phyloP scores from a whole-genome alignment of 768 basidiomycete genomes.

The Tephrocybe sp. region DNA sequence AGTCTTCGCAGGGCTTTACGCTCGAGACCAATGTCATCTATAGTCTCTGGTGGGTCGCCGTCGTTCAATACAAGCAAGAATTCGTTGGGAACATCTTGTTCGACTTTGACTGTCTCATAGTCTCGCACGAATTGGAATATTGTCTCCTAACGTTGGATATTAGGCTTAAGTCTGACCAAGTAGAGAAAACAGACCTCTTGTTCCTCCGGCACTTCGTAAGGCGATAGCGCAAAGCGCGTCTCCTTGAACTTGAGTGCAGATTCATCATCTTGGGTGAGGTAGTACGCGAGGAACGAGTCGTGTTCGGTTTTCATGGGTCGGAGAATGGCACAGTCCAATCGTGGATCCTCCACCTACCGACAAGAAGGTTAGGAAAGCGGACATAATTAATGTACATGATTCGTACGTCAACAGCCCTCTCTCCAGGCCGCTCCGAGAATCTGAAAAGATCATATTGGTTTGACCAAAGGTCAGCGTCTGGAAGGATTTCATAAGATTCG shows the following conservation, averaged over 20 bases:
- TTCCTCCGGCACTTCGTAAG: slow-evolving; percentile 50
- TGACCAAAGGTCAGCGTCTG: slow-evolving; percentile 85
- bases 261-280: slow-evolving; percentile 76
- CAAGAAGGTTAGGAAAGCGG: neutral
- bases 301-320: slow-evolving; percentile 88
- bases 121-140: slow-evolving; percentile 78
- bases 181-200: slow-evolving; percentile 45
- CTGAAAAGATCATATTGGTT: slow-evolving; percentile 88
- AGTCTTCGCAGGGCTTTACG: slow-evolving; percentile 28
- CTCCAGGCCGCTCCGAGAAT: slow-evolving; percentile 86
- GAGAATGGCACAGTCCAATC: slow-evolving; percentile 82
- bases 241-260: slow-evolving; percentile 67
- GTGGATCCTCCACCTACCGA: slow-evolving; percentile 72
- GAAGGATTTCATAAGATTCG: slow-evolving; percentile 81
- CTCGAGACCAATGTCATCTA: slow-evolving; percentile 35
- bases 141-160: slow-evolving; percentile 47
- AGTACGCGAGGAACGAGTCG: slow-evolving; percentile 86
- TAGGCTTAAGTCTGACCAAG: neutral
- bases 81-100: slow-evolving; percentile 85
- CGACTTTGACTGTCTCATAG: slow-evolving; percentile 85
- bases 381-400: slow-evolving; percentile 20
- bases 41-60: slow-evolving; percentile 38
- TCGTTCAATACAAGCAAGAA: slow-evolving; percentile 76
- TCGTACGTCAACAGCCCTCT: slow-evolving; percentile 62
- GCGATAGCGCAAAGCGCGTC: slow-evolving; percentile 40